Base-by-base conservation (phyloP, 441 rosid genomes). In the Melastoma candidum region DNA sequence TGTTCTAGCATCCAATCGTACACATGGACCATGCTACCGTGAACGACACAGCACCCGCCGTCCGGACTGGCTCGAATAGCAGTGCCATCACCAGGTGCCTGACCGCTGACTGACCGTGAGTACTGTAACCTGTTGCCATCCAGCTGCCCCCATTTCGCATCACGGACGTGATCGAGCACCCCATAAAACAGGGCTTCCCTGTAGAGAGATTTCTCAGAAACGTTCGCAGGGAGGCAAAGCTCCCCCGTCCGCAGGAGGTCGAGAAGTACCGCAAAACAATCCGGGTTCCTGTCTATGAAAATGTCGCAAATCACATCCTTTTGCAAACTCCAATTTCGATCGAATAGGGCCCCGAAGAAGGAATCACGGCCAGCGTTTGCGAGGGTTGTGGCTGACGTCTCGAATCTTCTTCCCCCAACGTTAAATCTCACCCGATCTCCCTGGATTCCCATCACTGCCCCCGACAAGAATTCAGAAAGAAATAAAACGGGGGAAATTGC, bases 181-280 rank as follows among this genome's bases (percentile, higher is more conserved):
- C 98, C 96, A 27, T 85, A 92, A 63, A 85, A 92, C 6, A 74
- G 56, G 26, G 98, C 98, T 68, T 92, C 98, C 43, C 81, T 65
- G 71, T 79, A 60, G 32, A 92, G 73, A 58, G 81, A 83, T 43
- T 84, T 74, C 45, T 85, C 94, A 0, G 96, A 76, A 68, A 92
- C 49, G 26, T 68, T 73, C 1, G 83, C 48, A 0, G 96, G 95
- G 47, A 85, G 51, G 76, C 79, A 63, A 44, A 88, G 82, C 63
- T 92, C 95, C 36, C 97, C 86, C 11, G 94, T 84, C n/a, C 98
- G 94, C 68, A 92, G 95, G 49, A 92, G 87, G 70, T 92, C 95
- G 41, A 92, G 95, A 59, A 92, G 87, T 14, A 88, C 74, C 12
- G 82, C 71, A 69, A 92, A 88, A 53, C 97, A 92, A 52, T 88